A percentile compares a stretch with the other conserved stretches of the same genome.
Evolutionary conservation across 2,329 filamentous ascomycete genomes (phyloP).

Genomic region (Paracamarosporium sp.): DNA sequence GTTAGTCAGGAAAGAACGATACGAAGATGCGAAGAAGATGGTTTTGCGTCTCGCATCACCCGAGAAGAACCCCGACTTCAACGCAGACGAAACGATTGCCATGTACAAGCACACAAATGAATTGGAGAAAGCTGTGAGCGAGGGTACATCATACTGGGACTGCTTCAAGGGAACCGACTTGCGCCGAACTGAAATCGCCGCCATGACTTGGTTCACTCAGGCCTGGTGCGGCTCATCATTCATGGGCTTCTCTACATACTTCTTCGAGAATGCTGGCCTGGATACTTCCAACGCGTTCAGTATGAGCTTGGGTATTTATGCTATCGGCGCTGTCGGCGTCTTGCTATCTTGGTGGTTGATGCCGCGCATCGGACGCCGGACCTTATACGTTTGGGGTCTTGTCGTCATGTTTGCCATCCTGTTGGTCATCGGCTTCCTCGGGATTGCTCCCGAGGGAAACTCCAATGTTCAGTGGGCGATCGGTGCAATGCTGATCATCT

Average conservation of each 20-base stretch:
- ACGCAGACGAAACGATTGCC: slow-evolving; percentile 66
- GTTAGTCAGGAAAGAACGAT: slow-evolving; percentile 70
- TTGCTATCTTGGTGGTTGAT: slow-evolving; percentile 83
- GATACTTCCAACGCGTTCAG: slow-evolving; percentile 50
- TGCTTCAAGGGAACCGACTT: slow-evolving; percentile 85
- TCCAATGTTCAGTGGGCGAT: slow-evolving; percentile 55
- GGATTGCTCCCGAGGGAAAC: slow-evolving; percentile 56
- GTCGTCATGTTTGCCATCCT: slow-evolving; percentile 67
- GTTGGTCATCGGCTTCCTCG: slow-evolving; percentile 81
- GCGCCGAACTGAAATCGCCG: slow-evolving; percentile 76
- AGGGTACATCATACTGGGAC: slow-evolving; percentile 77
- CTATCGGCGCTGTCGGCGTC: slow-evolving; percentile 66
- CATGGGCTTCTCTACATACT: slow-evolving; percentile 53
- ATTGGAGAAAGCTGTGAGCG: slow-evolving; percentile 71
- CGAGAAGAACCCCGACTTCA: slow-evolving; percentile 50
- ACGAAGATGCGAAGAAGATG: slow-evolving; percentile 70
- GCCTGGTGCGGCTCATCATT: slow-evolving; percentile 46
- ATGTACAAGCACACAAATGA: slow-evolving; percentile 93
- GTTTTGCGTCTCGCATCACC: slow-evolving; percentile 69
- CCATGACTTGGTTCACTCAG: slow-evolving; percentile 57
- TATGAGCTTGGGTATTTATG: slow-evolving; percentile 62
- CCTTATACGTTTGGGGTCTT: slow-evolving; percentile 74
- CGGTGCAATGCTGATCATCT: slow-evolving; percentile 42
- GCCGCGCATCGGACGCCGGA: slow-evolving; percentile 75
- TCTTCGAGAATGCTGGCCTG: slow-evolving; percentile 57